Conservation (phyloP, 257 asterid genomes). For the Solanum lycopersicoides region DNA sequence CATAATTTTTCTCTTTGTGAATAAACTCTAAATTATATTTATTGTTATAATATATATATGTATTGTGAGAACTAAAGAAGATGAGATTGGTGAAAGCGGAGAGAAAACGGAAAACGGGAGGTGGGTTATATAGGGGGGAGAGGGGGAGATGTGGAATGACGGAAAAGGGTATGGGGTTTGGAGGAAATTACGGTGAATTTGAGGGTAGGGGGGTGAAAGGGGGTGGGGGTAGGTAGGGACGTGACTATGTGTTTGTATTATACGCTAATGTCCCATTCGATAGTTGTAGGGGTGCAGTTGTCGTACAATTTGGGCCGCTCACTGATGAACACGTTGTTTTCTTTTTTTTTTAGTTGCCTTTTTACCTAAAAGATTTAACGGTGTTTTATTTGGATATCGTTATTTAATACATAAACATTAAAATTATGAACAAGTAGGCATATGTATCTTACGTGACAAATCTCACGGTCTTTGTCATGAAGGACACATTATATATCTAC, state of each 20-base stretch:
- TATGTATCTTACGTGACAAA: neutral
- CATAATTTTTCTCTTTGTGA: constrained; percentile 15
- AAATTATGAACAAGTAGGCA: neutral
- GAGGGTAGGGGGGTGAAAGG: neutral
- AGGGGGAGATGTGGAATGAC: constrained; percentile 12
- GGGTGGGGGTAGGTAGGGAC: neutral
- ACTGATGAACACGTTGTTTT: neutral
- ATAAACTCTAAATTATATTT: neutral
- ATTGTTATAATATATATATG: neutral
- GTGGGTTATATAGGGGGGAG: constrained; percentile 16
- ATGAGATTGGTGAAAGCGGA: neutral
- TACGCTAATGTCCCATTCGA: constrained; percentile 3
- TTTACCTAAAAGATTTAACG: neutral
- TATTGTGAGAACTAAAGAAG: neutral
- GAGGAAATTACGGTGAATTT: neutral
- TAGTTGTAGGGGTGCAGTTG: constrained; percentile 1
- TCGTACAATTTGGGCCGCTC: constrained; percentile 10
- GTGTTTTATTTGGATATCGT: neutral
- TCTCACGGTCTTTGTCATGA: too few species aligned
- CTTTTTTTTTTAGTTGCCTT: neutral
- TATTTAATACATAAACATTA: neutral
- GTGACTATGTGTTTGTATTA: constrained; percentile 20
- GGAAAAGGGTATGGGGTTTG: constrained; percentile 6
- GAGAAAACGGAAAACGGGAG: neutral
- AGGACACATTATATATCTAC: neutral